Evolutionary conservation across 139 green algal genomes (phyloP), one percentile per base, ranked within the genome.

Genomic region (Chlorella sp.): DNA sequence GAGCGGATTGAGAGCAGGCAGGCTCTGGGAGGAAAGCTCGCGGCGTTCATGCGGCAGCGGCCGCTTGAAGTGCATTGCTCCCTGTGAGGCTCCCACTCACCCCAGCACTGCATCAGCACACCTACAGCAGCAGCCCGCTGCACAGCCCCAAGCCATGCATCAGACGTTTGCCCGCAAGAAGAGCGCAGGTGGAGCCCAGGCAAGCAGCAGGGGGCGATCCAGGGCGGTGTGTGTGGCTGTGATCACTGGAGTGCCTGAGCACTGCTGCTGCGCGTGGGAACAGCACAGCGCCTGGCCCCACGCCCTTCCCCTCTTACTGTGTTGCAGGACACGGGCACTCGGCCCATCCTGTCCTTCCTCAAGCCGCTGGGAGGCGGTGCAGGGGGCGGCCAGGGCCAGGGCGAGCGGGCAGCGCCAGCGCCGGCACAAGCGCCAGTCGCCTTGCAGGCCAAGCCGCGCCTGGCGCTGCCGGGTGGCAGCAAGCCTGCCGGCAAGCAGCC

Each of bases 301-400:
- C 39, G 11, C 30, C 17, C 25, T 74, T 16, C 30, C 9, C 36
- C 2, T 4, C 18, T 38, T n/a, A 16, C 34, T 34, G n/a, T n/a
- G n/a, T n/a, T n/a, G 74, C 74, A 81, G 74, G 74, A 81, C 18
- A 81, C 55, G 55, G 16, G 38, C 4, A 16, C 32, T 13, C 55
- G 32, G 18, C 41, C 71, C 7, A 63, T 81, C 32, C 6, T 56
- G 17, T 2, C 55, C 55, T 70, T 69, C 55, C 56, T 81, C 13
- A 36, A 62, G 20, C 74, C 74, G 6, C 55, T 65, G 17, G 47
- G 44, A 16, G 44, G 9, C 20, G 47, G 26, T 13, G 17, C 26
- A 17, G n/a, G 4, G 0, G 47, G 32, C 16, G 34, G 32, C 20
- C 47, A 55, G 55, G 20, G 30, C 0, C 5, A 26, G 0, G 11